A percentile compares a stretch with the other conserved stretches of the same genome.
Evolutionary conservation across 495 filamentous ascomycete genomes (phyloP).

Genomic region (Talaromyces liani): DNA sequence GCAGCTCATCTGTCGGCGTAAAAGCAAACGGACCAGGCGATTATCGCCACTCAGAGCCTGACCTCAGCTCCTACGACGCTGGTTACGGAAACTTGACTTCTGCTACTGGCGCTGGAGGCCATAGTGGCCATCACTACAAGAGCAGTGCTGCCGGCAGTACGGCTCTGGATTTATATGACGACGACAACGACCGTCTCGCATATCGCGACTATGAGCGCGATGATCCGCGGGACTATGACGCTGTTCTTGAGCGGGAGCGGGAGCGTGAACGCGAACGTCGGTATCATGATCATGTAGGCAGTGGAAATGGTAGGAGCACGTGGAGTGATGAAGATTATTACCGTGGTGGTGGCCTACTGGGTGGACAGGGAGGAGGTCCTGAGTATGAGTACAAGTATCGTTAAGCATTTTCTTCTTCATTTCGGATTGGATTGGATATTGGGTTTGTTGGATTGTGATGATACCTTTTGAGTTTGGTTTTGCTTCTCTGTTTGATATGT

Average conservation of each 20-base stretch:
- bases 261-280: constrained; percentile 26
- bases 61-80: constrained; percentile 22
- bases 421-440: neutral
- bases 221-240: constrained; percentile 20
- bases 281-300: constrained; percentile 19
- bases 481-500: constrained; percentile 1
- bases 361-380: constrained; percentile 26
- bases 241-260: constrained; percentile 18
- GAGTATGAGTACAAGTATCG: constrained; percentile 31
- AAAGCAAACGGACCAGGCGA: constrained; percentile 14
- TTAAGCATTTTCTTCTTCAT: constrained; percentile 10
- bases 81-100: constrained; percentile 1
- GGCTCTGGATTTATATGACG: constrained; percentile 14
- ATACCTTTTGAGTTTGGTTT: constrained; percentile 3
- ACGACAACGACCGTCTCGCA: constrained; percentile 23
- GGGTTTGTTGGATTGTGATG: constrained; percentile 2
- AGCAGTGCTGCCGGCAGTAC: constrained; percentile 11
- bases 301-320: constrained; percentile 12
- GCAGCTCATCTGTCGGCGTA: constrained; percentile 29
- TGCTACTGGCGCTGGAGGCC: constrained; percentile 7
- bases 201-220: constrained; percentile 22
- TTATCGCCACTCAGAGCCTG: constrained; percentile 36
- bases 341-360: constrained; percentile 23
- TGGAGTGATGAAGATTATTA: constrained; percentile 33
- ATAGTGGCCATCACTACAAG: constrained; percentile 20